These are phyloP conservation scores for Trichocomaceae sp. DNA, from an alignment of 2,329 filamentous ascomycete species.

Conservation along the genomic window DNA sequence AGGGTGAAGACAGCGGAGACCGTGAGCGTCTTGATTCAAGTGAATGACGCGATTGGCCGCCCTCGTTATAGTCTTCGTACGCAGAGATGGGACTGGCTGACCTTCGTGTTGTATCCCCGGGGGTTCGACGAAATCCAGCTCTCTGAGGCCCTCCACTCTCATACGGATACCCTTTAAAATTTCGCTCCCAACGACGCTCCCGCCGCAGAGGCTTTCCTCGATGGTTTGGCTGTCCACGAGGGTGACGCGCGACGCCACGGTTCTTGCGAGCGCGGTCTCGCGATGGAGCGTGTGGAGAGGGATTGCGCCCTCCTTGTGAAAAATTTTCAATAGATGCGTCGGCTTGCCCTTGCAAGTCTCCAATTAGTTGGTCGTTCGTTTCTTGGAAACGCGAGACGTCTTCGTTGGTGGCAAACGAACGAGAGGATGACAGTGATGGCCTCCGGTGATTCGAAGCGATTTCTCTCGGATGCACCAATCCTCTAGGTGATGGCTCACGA, in stretches of 20 bases:
- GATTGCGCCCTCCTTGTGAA: constrained; percentile 36
- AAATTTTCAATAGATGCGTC: constrained; percentile 27
- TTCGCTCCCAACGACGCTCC: constrained; percentile 23
- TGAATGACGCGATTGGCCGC: constrained; percentile 32
- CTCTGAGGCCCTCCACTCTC: constrained; percentile 29
- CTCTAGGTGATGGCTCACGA: constrained; percentile 25
- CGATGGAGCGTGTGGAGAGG: constrained; percentile 29
- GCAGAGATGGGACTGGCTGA: constrained; percentile 23
- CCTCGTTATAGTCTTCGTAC: constrained; percentile 24
- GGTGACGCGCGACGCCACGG: constrained; percentile 27
- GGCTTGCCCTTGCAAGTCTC: constrained; percentile 25
- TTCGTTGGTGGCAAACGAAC: constrained; percentile 15
- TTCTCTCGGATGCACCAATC: constrained; percentile 1
- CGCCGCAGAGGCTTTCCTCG: constrained; percentile 31
- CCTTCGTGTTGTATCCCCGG: constrained; percentile 11
- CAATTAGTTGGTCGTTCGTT: constrained; percentile 15
- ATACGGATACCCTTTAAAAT: constrained; percentile 21
- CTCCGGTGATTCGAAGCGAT: constrained; percentile 13
- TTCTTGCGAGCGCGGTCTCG: constrained; percentile 20
- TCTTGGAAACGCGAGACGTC: constrained; percentile 18
- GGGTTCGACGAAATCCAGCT: constrained; percentile 20
- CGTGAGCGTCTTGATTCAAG: constrained; percentile 27
- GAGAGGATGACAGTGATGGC: constrained; percentile 17
- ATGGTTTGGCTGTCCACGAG: constrained; percentile 31
- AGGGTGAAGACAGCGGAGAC: constrained; percentile 22